Evolutionary conservation across 2,329 filamentous ascomycete species (phyloP), one percentile per base, ranked within the genome.

Genomic region (Exophiala viscosa): DNA sequence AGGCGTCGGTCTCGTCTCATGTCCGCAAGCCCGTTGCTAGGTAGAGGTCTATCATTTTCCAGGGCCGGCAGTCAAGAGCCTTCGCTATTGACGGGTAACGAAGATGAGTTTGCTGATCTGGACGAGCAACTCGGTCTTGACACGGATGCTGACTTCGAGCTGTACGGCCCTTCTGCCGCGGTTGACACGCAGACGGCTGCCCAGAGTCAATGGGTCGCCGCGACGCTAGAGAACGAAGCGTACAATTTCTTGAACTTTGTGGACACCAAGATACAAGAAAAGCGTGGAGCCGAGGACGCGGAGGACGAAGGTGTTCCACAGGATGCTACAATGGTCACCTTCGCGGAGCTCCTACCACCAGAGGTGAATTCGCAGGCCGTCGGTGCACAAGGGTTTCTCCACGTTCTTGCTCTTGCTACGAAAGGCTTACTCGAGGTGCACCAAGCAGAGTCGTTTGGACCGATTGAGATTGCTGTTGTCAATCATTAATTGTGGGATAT

Each of bases 371-470:
- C 67, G 38, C 77, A 74, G 33, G 72, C 81, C 28, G 83, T 89
- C 10, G 87, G 86, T 7, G 84, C 87, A 2, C 87, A 90, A 66
- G 88, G 84, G 0, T 86, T 89, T 65, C 82, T 87, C 70, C 87
- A 93, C 66, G 76, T 88, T 2, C 77, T 95, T 11, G 76, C 79
- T 9, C 76, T 93, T 39, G 84, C 82, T 5, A 89, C 83, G 2
- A 88, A 84, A 69, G 78, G 78, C 1, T 67, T 80, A 50, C 71
- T 92, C 40, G 66, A 70, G 14, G 82, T 91, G 4, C 69, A 78
- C 56, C 90, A 95, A 69, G 69, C 68, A 3, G 66, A 71, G 33
- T 61, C 64, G 0, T 77, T 74, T 49, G 70, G 68, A 6, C 43
- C 48, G 11, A 59, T 59, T 36, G 52, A 56, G 42, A 54, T 59